Conservation (phyloP, 169 alveolate genomes). For the Eimeria brunetti region DNA sequence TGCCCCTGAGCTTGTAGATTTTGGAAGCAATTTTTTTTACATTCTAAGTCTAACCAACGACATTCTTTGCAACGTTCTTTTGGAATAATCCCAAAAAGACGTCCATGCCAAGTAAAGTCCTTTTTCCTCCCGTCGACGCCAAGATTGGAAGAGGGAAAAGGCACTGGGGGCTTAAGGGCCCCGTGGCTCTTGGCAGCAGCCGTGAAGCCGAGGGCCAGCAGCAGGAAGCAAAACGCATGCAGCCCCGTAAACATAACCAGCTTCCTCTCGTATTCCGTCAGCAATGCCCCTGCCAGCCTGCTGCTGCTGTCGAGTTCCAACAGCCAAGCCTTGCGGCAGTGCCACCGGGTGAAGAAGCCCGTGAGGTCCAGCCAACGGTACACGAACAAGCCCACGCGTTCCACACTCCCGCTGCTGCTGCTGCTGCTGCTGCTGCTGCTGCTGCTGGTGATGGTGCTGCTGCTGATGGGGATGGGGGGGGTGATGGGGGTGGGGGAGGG, state of each 20-base stretch:
- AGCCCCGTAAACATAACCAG: slow-evolving; percentile 81
- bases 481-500: too few relatives aligned
- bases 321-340: slow-evolving; percentile 84
- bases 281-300: slow-evolving; percentile 81
- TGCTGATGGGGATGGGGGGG: not conserved
- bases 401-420: not conserved
- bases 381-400: not conserved
- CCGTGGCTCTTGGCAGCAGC: slow-evolving; percentile 82
- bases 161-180: slow-evolving; percentile 85
- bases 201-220: slow-evolving; percentile 80
- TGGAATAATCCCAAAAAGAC: slow-evolving; percentile 87
- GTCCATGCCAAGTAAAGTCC: slow-evolving; percentile 92
- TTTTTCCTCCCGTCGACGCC: slow-evolving; percentile 85
- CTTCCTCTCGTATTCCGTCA: slow-evolving; percentile 86
- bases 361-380: slow-evolving; percentile 87
- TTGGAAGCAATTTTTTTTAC: slow-evolving; percentile 90
- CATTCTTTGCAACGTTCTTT: slow-evolving; percentile 92
- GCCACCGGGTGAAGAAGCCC: slow-evolving; percentile 86
- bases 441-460: not conserved
- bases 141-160: slow-evolving; percentile 82
- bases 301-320: slow-evolving; percentile 83
- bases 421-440: not conserved
- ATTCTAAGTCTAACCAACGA: slow-evolving; percentile 90
- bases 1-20: slow-evolving; percentile 89
- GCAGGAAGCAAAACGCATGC: slow-evolving; percentile 80